phyloP scores from a whole-genome alignment of 2,329 filamentous ascomycete genomes.

The Tolypocladium pustulatum region DNA sequence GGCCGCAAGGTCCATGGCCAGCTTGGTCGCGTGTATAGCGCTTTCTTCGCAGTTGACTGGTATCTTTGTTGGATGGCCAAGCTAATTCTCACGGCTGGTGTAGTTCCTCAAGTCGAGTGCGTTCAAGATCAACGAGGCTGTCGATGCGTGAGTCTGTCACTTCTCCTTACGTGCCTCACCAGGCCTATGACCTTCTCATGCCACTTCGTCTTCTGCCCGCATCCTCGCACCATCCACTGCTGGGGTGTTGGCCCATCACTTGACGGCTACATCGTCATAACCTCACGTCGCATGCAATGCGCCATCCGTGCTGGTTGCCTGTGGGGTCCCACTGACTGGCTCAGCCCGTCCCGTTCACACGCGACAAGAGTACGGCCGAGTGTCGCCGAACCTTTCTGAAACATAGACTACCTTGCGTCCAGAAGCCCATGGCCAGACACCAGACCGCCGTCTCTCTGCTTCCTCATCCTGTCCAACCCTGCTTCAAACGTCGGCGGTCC shows the following conservation, averaged over 20 bases:
- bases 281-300: background rate
- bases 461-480: conserved; percentile 1
- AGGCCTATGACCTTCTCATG: too few species aligned
- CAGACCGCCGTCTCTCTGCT: background rate
- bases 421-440: conserved; percentile 6
- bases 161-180: conserved; percentile 2
- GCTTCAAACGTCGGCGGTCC: background rate
- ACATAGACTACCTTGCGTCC: conserved; percentile 13
- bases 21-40: background rate
- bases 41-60: background rate
- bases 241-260: too few species aligned
- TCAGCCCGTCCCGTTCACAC: conserved; percentile 13
- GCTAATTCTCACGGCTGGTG: conserved; percentile 13
- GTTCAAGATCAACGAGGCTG: conserved; percentile 42
- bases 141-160: conserved; percentile 44
- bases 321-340: conserved; percentile 21
- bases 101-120: conserved; percentile 37
- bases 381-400: conserved; percentile 24
- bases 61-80: background rate
- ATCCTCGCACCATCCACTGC: background rate
- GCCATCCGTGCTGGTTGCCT: conserved; percentile 12
- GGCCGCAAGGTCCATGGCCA: background rate
- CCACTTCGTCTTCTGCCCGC: conserved; percentile 1
- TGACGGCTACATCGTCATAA: background rate
- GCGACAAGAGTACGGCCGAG: conserved; percentile 25